Base-by-base conservation (phyloP, 108 stramenopile species). In the Conticribra weissflogii region DNA sequence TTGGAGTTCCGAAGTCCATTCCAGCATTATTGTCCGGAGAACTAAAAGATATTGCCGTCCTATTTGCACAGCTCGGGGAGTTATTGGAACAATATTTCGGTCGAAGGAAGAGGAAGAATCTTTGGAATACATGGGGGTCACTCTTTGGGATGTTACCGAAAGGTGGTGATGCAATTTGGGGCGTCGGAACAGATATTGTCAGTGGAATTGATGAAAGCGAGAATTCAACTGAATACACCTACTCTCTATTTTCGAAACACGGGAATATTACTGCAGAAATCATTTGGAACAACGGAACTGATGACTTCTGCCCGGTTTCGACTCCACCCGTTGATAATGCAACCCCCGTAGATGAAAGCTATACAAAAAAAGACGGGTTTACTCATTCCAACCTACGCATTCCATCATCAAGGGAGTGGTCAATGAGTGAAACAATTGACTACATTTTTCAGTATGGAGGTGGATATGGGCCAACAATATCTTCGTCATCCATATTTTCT, bases 71-170 rank as follows among this genome's bases (percentile, higher is more conserved):
- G 4, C 47, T 89, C 3, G 90, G 85, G 7, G 69, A 66, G 5
- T 52, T 93, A 54, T 59, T 93, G 24, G 90, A 96, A 55, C 82
- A 83, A 44, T 89, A 85, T 51, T 83, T 95, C 68, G 85, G 88
- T 8, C 71, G 86, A 19, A 81, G 60, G 47, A 59, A 63, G 41
- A 63, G 91, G 41, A 82, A 71, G 54, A 88, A 92, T 41, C 65
- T 96, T 30, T 93, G 81, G 83, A 65, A 45, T 16, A 82, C 88
- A 0, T 92, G 92, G 91, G 95, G 95, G 2, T 72, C 70, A 23
- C 63, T 96, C 7, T 93, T 82, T 76, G 72, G 82, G 21, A 85
- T 96, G 86, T 59, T 96, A n/a, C 88, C 91, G 12, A 96, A 93
- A 64, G 95, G 95, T 17, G 92, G 95, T 24, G 81, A 92, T 70